Conservation (phyloP, 441 rosid species). For the Pelargonium cotyledonis region DNA sequence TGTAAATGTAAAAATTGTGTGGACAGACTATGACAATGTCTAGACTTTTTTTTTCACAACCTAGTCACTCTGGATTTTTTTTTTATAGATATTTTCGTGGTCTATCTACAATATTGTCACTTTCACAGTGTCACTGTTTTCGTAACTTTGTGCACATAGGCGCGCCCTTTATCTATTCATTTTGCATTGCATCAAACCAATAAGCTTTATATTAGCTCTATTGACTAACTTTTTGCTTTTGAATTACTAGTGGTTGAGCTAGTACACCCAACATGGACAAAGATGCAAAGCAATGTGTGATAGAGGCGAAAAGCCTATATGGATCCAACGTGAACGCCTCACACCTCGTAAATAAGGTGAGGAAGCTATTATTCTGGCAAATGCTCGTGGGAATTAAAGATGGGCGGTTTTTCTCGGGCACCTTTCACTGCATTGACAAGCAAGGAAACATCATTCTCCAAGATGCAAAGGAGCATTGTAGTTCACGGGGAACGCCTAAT, state of each 20-base stretch:
- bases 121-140: no score
- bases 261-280: slow-evolving; percentile 32
- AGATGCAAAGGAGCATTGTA: slow-evolving; percentile 73
- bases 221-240: slow-evolving; percentile 3
- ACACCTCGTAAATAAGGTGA: slow-evolving; percentile 36
- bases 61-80: no score
- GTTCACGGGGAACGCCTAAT: slow-evolving; percentile 36
- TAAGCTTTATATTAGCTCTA: no score
- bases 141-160: no score
- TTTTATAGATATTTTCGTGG: no score
- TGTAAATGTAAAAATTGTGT: no score
- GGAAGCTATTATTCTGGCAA: slow-evolving; percentile 56
- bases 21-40: no score
- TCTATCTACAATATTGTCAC: no score
- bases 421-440: slow-evolving; percentile 79
- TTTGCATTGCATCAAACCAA: no score
- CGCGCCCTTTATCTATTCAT: no score
- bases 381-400: slow-evolving; percentile 83
- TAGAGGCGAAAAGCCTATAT: slow-evolving; percentile 24
- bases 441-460: slow-evolving; percentile 89
- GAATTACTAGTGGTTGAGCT: slow-evolving; percentile 3
- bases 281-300: slow-evolving; percentile 23
- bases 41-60: no score
- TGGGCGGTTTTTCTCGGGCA: slow-evolving; percentile 76
- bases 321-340: no score